A percentile compares a stretch with the other conserved stretches of the same genome.
These are phyloP conservation scores for Plasmopara viticola DNA, from an alignment of 352 stramenopile genomes.

Conservation along the genomic window DNA sequence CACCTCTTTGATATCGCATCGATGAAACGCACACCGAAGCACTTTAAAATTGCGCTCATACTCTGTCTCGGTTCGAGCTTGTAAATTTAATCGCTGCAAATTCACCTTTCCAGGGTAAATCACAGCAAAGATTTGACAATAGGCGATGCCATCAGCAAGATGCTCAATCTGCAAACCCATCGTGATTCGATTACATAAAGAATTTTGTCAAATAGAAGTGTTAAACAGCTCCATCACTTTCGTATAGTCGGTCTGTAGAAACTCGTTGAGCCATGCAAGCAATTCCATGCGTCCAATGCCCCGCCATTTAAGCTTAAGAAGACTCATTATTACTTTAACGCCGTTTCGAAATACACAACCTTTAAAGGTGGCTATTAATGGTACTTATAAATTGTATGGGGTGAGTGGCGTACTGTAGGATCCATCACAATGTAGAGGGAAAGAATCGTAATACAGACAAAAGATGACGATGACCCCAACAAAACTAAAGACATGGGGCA, in stretches of 20 bases:
- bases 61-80: slow-evolving; percentile 39
- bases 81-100: slow-evolving; percentile 54
- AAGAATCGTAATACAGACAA: too few relatives aligned
- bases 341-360: neutral
- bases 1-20: slow-evolving; percentile 62
- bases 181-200: neutral
- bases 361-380: too few relatives aligned
- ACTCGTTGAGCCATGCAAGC: slow-evolving; percentile 73
- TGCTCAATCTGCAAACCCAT: slow-evolving; percentile 49
- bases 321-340: slow-evolving; percentile 36
- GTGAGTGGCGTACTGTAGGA: too few relatives aligned
- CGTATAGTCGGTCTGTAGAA: slow-evolving; percentile 77
- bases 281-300: slow-evolving; percentile 74
- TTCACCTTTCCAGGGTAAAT: slow-evolving; percentile 63
- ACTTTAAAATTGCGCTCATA: slow-evolving; percentile 64
- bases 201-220: neutral
- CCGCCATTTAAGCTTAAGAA: slow-evolving; percentile 68
- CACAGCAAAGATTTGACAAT: slow-evolving; percentile 69
- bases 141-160: slow-evolving; percentile 70
- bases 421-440: too few relatives aligned
- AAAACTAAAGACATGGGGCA: too few relatives aligned
- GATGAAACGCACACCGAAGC: slow-evolving; percentile 45
- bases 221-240: slow-evolving; percentile 29
- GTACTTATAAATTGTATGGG: too few relatives aligned
- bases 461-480: too few relatives aligned